Evolutionary conservation across 2,329 filamentous ascomycete genomes (phyloP).

Genomic region (Stenocarpella maydis): DNA sequence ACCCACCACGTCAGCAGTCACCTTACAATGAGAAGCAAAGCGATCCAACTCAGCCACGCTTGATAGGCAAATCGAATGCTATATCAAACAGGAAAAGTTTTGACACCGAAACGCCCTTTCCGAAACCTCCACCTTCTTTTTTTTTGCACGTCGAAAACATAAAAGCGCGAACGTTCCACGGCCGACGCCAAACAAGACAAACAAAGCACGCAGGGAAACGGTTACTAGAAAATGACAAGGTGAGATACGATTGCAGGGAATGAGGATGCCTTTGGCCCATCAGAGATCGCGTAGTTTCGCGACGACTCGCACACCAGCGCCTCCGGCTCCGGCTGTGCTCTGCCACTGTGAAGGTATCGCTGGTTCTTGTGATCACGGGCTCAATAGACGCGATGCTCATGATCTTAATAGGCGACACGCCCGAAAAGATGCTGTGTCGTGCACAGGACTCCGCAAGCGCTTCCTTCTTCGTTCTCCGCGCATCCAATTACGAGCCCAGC

Average conservation of each 20-base stretch:
- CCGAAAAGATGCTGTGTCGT: background rate
- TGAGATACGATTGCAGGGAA: slow-evolving; percentile 8
- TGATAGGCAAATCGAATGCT: slow-evolving; percentile 23
- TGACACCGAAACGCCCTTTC: slow-evolving; percentile 28
- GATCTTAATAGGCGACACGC: background rate
- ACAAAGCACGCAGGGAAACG: slow-evolving; percentile 9
- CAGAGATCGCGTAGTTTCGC: background rate
- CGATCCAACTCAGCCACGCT: slow-evolving; percentile 27
- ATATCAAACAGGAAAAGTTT: slow-evolving; percentile 17
- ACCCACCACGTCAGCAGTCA: slow-evolving; percentile 17
- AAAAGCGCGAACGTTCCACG: slow-evolving; percentile 2
- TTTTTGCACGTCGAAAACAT: slow-evolving; percentile 23
- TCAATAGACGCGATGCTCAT: background rate
- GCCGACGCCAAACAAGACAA: slow-evolving; percentile 21
- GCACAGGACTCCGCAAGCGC: background rate
- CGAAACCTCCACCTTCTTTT: slow-evolving; percentile 21
- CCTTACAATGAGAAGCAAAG: slow-evolving; percentile 24
- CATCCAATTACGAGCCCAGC: background rate
- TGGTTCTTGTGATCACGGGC: background rate
- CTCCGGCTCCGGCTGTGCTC: background rate
- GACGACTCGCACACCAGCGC: background rate
- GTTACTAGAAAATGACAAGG: background rate
- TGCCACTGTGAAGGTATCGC: background rate
- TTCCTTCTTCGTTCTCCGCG: background rate
- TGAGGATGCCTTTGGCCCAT: slow-evolving; percentile 2